A percentile compares a stretch with the other conserved stretches of the same genome.
These are phyloP conservation scores for Carnegiea gigantea DNA, from an alignment of 179 eudicot genomes.

Conservation along the genomic window DNA sequence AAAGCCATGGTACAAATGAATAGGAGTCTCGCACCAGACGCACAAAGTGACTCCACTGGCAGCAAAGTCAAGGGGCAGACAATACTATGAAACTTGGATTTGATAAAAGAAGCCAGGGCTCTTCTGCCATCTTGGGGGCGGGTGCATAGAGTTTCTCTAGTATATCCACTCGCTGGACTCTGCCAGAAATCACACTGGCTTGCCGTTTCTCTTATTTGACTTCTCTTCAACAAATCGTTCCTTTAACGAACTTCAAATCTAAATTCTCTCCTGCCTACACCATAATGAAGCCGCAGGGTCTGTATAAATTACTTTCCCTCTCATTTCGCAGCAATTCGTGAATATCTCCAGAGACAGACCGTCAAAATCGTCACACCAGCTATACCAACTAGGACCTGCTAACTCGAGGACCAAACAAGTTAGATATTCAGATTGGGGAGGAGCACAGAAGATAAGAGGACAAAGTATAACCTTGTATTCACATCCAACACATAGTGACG, in stretches of 20 bases:
- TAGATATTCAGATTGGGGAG: not conserved
- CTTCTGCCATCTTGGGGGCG: not conserved
- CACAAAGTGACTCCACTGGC: not conserved
- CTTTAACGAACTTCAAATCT: not conserved
- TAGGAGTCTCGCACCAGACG: not conserved
- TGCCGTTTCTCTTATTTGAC: not conserved
- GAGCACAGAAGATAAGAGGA: not conserved
- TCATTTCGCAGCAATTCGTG: constrained; percentile 38
- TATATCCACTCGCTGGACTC: not conserved
- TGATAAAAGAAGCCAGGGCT: constrained; percentile 5
- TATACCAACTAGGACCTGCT: constrained; percentile 60
- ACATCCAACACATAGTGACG: not conserved
- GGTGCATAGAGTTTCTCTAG: not conserved
- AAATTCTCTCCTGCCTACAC: not conserved
- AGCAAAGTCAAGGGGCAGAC: not conserved
- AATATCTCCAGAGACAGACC: constrained; percentile 63
- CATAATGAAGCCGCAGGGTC: not conserved
- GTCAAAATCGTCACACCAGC: constrained; percentile 66
- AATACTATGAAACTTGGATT: not conserved
- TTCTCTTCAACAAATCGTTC: not conserved
- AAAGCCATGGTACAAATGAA: not conserved
- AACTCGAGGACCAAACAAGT: not conserved
- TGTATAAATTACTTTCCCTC: constrained; percentile 18
- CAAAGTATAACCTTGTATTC: not conserved
- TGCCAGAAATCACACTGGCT: not conserved